phyloP scores from a whole-genome alignment of 768 basidiomycete species.

The Pleurotus pulmonarius region DNA sequence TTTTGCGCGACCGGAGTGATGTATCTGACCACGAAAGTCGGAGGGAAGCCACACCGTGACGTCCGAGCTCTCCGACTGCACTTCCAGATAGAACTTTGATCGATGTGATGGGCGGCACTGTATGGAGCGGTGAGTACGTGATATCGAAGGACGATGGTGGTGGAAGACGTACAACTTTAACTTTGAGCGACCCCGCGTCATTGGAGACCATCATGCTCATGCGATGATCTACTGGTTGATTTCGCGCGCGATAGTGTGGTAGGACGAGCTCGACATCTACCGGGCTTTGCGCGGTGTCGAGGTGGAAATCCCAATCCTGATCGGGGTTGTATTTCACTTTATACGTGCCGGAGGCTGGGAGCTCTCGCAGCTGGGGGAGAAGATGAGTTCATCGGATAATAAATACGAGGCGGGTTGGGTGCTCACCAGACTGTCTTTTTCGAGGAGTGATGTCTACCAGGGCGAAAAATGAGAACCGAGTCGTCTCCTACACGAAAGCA shows the following conservation, averaged over 20 bases:
- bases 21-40: conserved; percentile 71
- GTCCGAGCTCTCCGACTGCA: conserved; percentile 62
- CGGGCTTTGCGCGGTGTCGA: conserved; percentile 47
- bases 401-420: neutral
- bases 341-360: conserved; percentile 43
- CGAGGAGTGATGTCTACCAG: conserved; percentile 1
- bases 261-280: conserved; percentile 67
- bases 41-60: conserved; percentile 77
- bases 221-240: conserved; percentile 69
- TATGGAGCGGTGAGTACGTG: conserved; percentile 11
- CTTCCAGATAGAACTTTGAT: conserved; percentile 59
- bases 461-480: neutral
- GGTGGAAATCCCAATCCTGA: conserved; percentile 63
- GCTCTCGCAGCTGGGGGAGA: conserved; percentile 14
- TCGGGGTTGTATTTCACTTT: conserved; percentile 62
- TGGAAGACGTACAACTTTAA: conserved; percentile 62
- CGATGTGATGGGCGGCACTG: conserved; percentile 57
- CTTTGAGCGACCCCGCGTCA: conserved; percentile 51
- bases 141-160: conserved; percentile 15
- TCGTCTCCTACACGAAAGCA: neutral
- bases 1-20: conserved; percentile 43
- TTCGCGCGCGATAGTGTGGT: conserved; percentile 75
- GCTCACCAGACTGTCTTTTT: conserved; percentile 5
- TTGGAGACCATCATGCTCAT: conserved; percentile 65
- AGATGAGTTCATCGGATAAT: neutral